Base-by-base conservation (phyloP, 116 monocot genomes). In the Posidonia oceanica region DNA sequence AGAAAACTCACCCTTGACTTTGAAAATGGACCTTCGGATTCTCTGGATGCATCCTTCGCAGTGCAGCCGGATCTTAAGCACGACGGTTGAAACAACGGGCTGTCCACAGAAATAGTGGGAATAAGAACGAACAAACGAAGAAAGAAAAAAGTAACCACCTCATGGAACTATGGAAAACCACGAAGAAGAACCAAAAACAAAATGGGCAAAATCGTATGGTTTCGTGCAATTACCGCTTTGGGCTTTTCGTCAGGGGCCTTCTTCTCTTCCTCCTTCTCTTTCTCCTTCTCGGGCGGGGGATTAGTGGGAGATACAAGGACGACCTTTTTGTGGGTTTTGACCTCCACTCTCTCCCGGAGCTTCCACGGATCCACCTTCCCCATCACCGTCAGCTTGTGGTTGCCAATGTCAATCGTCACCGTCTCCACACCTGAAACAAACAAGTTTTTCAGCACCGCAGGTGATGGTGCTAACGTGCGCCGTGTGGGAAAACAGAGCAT, bases 241-340 rank as follows among this genome's bases (percentile, higher is more conserved):
- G 53, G 23, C 29, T 68, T 54, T 14, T 68, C 48, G 16, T 78
- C 84, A 55, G 44, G 61, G 38, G 75, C 41, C 7, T 51, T 53
- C 29, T 73, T 52, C 41, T 74, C 51, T 64, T 79, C 52, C 36
- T 55, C 36, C 68, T 75, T 66, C 52, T 70, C 66, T 14, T 23
- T 69, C 69, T 72, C 79, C 42, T 72, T 75, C 70, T 69, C 63
- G 61, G 71, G 72, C 22, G 78, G 55, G 5, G 62, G 41, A 39
- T 81, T 73, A 7, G 76, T 62, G n/a, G 84, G 83, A 39, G 79
- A 83, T 57, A 94, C 16, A 73, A 94, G 76, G 37, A 82, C 90
- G 5, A 94, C 85, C 56, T 83, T 83, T 82, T 86, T 94, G 75
- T 79, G 83, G 42, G 75, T 85, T 68, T 83, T 90, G 51, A 16